These are phyloP conservation scores for Vaccinium corymbosum DNA, from an alignment of 148 eudicot genomes.

Conservation along the genomic window DNA sequence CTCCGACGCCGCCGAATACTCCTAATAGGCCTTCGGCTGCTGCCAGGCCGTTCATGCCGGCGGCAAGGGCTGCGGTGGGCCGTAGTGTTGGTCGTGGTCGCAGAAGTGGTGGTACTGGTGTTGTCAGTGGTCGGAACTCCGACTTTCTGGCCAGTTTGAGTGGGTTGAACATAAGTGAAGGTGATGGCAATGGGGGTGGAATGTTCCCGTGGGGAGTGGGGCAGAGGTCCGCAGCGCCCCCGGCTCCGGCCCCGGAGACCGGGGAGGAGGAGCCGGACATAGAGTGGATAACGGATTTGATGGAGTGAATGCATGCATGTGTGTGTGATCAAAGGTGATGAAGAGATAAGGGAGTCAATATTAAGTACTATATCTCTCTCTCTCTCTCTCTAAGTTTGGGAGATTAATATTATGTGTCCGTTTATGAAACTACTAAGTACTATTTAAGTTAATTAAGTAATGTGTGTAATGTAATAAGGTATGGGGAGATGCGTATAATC, in stretches of 20 bases:
- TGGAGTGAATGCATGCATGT: conserved; percentile 2
- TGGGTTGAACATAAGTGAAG: conserved; percentile 3
- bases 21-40: too few species aligned
- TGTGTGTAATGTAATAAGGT: not conserved
- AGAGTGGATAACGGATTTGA: not conserved
- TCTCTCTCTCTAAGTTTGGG: not conserved
- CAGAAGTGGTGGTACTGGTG: not conserved
- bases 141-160: conserved; percentile 12
- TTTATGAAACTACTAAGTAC: not conserved
- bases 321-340: not conserved
- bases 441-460: not conserved
- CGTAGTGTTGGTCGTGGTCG: not conserved
- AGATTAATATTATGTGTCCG: not conserved
- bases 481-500: not conserved
- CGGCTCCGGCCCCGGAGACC: too few species aligned
- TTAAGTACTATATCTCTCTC: not conserved
- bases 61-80: not conserved
- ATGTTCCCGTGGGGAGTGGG: not conserved
- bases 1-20: not conserved
- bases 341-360: not conserved
- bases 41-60: not conserved
- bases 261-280: not conserved
- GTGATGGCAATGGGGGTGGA: not conserved
- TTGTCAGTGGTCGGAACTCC: not conserved
- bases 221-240: not conserved